Evolutionary conservation across 2,329 filamentous ascomycete species (phyloP).

Genomic region (Rutstroemia sp.): DNA sequence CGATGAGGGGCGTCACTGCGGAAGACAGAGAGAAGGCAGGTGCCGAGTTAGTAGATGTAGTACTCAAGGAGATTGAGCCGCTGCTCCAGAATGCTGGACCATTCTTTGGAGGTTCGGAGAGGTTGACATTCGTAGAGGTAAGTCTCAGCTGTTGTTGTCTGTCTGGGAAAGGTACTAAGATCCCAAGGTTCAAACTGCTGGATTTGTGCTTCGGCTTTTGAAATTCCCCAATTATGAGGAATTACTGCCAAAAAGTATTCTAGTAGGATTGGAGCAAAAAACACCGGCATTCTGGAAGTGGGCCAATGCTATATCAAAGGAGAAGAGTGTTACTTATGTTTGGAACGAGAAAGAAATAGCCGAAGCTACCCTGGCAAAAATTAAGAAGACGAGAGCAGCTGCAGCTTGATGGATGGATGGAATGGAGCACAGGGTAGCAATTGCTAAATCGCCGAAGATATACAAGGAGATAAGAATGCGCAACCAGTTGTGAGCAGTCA

Average conservation of each 20-base stretch:
- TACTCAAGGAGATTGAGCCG: conserved; percentile 68
- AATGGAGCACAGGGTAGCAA: too few species aligned
- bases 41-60: conserved; percentile 43
- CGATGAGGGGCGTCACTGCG: conserved; percentile 35
- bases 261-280: conserved; percentile 39
- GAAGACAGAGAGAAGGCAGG: conserved; percentile 43
- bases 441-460: too few species aligned
- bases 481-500: not conserved
- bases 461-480: not conserved
- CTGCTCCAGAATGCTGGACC: conserved; percentile 49
- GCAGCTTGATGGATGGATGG: not conserved
- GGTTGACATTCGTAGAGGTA: conserved; percentile 69
- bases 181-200: conserved; percentile 50
- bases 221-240: conserved; percentile 44
- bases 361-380: conserved; percentile 35
- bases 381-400: conserved; percentile 1
- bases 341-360: conserved; percentile 47
- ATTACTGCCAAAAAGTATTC: conserved; percentile 43
- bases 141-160: conserved; percentile 12
- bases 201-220: conserved; percentile 58
- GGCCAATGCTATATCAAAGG: conserved; percentile 50
- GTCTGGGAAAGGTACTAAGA: not conserved
- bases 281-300: conserved; percentile 64
- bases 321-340: conserved; percentile 59
- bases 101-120: conserved; percentile 57